Percentiles rank a stretch among this genome's conserved stretches.
phyloP scores from a whole-genome alignment of 2,329 filamentous ascomycete species.

The Chrysosporium keratinophilum region DNA sequence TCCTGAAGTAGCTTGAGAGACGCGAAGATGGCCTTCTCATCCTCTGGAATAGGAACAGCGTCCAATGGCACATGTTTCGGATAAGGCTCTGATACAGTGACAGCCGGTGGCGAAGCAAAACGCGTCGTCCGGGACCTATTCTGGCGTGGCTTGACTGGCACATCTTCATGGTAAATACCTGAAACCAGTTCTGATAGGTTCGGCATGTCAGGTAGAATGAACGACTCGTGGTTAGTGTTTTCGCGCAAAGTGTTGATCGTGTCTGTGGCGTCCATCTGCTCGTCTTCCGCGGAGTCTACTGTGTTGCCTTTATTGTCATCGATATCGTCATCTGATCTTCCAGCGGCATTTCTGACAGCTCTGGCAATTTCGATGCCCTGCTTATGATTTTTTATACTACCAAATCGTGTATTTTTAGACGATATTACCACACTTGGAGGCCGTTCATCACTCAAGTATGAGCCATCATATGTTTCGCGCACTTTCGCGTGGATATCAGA shows the following conservation, averaged over 20 bases:
- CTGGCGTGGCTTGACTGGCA: slow-evolving; percentile 30
- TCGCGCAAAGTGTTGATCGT: slow-evolving; percentile 20
- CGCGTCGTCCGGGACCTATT: slow-evolving; percentile 43
- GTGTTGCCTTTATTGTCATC: background rate
- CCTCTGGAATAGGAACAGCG: slow-evolving; percentile 47
- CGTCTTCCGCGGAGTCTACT: slow-evolving; percentile 13
- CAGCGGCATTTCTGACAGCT: slow-evolving; percentile 32
- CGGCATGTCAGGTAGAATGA: slow-evolving; percentile 50
- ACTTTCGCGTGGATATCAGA: slow-evolving; percentile 48
- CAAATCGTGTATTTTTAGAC: slow-evolving; percentile 48
- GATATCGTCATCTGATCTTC: slow-evolving; percentile 19
- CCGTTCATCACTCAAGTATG: slow-evolving; percentile 42
- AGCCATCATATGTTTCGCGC: slow-evolving; percentile 43
- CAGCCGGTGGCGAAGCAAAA: slow-evolving; percentile 41
- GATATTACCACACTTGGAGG: slow-evolving; percentile 35
- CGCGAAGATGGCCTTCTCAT: slow-evolving; percentile 54
- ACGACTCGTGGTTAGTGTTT: slow-evolving; percentile 48
- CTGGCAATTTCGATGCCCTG: slow-evolving; percentile 32
- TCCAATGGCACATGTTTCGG: slow-evolving; percentile 41
- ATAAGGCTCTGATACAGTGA: slow-evolving; percentile 23
- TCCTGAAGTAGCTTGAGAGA: slow-evolving; percentile 50
- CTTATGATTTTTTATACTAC: slow-evolving; percentile 32
- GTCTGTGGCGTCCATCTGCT: slow-evolving; percentile 13
- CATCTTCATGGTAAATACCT: slow-evolving; percentile 37
- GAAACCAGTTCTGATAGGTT: slow-evolving; percentile 54